Evolutionary conservation across 108 stramenopile species (phyloP).

Genomic region (Conticribra weissflogii): DNA sequence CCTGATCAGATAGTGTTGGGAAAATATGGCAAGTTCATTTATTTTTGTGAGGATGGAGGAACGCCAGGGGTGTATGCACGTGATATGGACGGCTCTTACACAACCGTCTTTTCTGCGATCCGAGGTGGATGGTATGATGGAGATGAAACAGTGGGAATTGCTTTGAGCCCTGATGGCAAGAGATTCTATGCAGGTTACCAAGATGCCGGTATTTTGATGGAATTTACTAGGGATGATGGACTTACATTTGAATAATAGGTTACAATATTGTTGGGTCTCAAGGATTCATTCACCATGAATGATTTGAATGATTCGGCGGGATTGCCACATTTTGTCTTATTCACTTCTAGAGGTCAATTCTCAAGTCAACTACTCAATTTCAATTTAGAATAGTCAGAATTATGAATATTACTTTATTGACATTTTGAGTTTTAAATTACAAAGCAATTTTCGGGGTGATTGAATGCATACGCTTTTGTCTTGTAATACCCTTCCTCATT

Average conservation of each 20-base stretch:
- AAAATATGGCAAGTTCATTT: slow-evolving; percentile 28
- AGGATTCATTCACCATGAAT: no score
- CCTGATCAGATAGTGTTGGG: slow-evolving; percentile 52
- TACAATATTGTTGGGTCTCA: no score
- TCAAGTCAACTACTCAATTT: no score
- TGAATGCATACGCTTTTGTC: no score
- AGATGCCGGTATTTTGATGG: neutral
- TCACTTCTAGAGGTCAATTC: no score
- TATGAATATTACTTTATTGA: no score
- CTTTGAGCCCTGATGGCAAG: slow-evolving; percentile 59
- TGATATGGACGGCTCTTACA: slow-evolving; percentile 26
- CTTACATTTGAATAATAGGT: slow-evolving; percentile 2
- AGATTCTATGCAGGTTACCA: slow-evolving; percentile 5
- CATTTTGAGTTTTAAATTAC: no score
- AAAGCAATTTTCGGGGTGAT: no score
- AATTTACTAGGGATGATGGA: slow-evolving; percentile 3
- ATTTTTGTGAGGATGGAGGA: slow-evolving; percentile 63
- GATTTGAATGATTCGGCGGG: no score
- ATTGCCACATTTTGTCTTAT: no score
- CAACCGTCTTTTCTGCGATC: slow-evolving; percentile 32
- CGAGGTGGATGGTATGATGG: slow-evolving; percentile 8
- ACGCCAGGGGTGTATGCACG: slow-evolving; percentile 37
- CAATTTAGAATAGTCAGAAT: no score
- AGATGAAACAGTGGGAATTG: slow-evolving; percentile 62
- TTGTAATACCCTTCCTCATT: no score